A percentile compares a stretch with the other conserved stretches of the same genome.
phyloP scores from a whole-genome alignment of 2,329 filamentous ascomycete genomes.

The Cladosporium sphaerospermum region DNA sequence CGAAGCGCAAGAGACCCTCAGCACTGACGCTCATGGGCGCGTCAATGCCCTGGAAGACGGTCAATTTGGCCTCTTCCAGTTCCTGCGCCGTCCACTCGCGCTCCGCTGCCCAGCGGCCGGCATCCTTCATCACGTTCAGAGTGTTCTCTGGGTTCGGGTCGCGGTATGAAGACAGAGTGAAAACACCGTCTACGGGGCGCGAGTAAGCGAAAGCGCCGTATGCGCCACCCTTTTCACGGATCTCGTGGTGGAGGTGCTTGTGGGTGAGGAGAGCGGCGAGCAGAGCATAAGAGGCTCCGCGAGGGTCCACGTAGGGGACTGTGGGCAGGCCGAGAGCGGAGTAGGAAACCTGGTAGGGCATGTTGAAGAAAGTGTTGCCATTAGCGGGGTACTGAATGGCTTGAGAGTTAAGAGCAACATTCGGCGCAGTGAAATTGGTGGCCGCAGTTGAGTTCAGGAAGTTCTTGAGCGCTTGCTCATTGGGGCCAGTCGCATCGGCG shows the following conservation, averaged over 20 bases:
- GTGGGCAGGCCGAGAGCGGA: slow-evolving; percentile 77
- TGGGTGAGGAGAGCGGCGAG: slow-evolving; percentile 89
- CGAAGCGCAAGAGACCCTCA: slow-evolving; percentile 80
- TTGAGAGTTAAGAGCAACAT: slow-evolving; percentile 24
- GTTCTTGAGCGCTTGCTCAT: slow-evolving; percentile 61
- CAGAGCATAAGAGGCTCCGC: slow-evolving; percentile 76
- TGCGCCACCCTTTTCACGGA: slow-evolving; percentile 93
- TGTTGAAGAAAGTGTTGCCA: slow-evolving; percentile 76
- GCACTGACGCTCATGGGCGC: slow-evolving; percentile 80
- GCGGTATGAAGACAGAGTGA: slow-evolving; percentile 94
- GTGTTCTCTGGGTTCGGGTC: slow-evolving; percentile 93
- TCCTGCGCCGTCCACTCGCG: slow-evolving; percentile 76
- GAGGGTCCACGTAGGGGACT: slow-evolving; percentile 69
- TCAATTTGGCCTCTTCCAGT: slow-evolving; percentile 91
- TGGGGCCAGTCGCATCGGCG: slow-evolving; percentile 60
- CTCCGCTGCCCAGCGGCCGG: slow-evolving; percentile 76
- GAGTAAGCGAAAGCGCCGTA: slow-evolving; percentile 90
- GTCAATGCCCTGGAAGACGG: slow-evolving; percentile 86
- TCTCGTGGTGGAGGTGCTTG: slow-evolving; percentile 94
- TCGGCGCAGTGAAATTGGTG: slow-evolving; percentile 19
- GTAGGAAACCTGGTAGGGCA: slow-evolving; percentile 97
- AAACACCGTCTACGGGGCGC: slow-evolving; percentile 71
- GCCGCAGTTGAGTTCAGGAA: slow-evolving; percentile 51
- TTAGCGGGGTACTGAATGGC: slow-evolving; percentile 20
- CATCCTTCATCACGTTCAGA: slow-evolving; percentile 73